Base-by-base conservation (phyloP, 2,329 filamentous ascomycete species). In the Fragosphaeria purpurea region DNA sequence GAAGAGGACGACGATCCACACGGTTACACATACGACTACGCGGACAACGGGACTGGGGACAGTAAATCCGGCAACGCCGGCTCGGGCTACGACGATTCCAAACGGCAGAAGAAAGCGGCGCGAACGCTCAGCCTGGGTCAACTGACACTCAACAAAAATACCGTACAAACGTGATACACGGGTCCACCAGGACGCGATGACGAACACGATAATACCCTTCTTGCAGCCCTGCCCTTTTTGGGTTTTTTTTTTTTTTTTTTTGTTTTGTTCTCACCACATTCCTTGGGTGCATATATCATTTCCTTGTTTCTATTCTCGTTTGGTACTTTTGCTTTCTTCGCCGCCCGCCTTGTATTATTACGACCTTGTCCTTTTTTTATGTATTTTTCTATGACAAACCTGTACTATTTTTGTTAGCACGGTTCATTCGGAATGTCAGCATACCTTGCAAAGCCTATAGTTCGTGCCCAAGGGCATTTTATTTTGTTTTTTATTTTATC, bases 61-160 rank as follows among this genome's bases (percentile, higher is more conserved):
- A 50, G 48, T 32, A 51, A 49, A 6, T 50, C 46, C 32, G 59
- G 32, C 35, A 39, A 47, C 30, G 7, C 37, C 13, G 22, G 7
- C 42, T n/a, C 6, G 6, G 31, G 6, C 30, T 10, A 44, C 1
- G 31, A 5, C 6, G 60, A 59, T 11, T 58, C 61, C n/a, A 58
- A 64, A 22, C 65, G 63, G 44, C 64, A 66, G 47, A 75, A 76
- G 55, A 78, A 70, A 61, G 79, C 81, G 1, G 79, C 78, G 30
- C 76, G 78, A 56, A 83, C 80, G 42, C 71, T 88, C 59, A 86
- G 78, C 33, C 69, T 85, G 9, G 79, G 78, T 53, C 77, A 80
- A 60, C 63, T 83, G 57, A 82, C 79, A 1, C 65, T 55, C 13
- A 48, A 56, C 41, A 58, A 57, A 47, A 52, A 46, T 8, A 46